Evolutionary conservation across 2,329 filamentous ascomycete species (phyloP).

Genomic region (Pezicula neosporulosa): DNA sequence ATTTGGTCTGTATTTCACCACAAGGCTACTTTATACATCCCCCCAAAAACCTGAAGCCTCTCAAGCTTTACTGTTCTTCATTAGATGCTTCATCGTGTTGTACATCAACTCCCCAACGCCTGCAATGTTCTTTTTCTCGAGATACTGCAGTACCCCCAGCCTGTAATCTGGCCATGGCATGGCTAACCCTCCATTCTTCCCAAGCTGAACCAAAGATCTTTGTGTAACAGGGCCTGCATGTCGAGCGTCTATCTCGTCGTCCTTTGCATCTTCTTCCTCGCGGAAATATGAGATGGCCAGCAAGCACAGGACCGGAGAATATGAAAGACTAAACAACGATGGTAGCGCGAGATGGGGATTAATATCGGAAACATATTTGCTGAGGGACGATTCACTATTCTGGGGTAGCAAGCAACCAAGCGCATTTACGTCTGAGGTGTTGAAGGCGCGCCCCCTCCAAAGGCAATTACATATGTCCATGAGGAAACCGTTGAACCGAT

Average conservation of each 20-base stretch:
- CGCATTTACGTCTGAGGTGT: slow-evolving; percentile 57
- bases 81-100: slow-evolving; percentile 75
- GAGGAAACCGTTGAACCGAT: slow-evolving; percentile 76
- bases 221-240: slow-evolving; percentile 71
- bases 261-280: slow-evolving; percentile 52
- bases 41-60: background rate
- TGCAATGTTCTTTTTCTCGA: slow-evolving; percentile 59
- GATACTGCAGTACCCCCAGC: slow-evolving; percentile 64
- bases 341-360: slow-evolving; percentile 44
- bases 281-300: slow-evolving; percentile 53
- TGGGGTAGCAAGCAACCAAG: slow-evolving; percentile 47
- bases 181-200: slow-evolving; percentile 60
- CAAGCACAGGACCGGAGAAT: slow-evolving; percentile 53
- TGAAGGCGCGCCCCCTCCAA: slow-evolving; percentile 74
- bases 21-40: no score
- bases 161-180: slow-evolving; percentile 74
- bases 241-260: slow-evolving; percentile 38
- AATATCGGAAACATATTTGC: slow-evolving; percentile 44
- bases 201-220: slow-evolving; percentile 59
- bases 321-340: slow-evolving; percentile 54
- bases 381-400: slow-evolving; percentile 38
- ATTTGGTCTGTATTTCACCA: background rate
- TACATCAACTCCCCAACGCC: slow-evolving; percentile 73
- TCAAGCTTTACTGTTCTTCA: slow-evolving; percentile 23
- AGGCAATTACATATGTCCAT: slow-evolving; percentile 85